A percentile compares a stretch with the other conserved stretches of the same genome.
These are phyloP conservation scores for Lyophyllum decastes DNA, from an alignment of 768 basidiomycete species.

Conservation along the genomic window DNA sequence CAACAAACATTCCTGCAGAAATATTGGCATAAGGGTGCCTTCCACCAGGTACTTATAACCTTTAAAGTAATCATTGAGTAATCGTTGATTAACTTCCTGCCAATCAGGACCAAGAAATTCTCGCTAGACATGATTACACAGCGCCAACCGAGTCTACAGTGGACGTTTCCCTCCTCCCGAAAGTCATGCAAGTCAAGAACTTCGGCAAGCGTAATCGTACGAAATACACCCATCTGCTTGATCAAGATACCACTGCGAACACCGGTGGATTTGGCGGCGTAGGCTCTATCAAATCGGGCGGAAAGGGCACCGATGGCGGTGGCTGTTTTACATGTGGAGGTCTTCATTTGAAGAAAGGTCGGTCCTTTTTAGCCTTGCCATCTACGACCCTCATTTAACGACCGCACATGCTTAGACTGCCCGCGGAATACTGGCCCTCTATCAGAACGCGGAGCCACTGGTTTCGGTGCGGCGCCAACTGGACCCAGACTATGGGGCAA, in stretches of 20 bases:
- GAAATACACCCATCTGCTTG: conserved; percentile 94
- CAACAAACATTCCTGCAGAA: conserved; percentile 94
- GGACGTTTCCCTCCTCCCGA: conserved; percentile 86
- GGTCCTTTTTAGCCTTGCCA: no score
- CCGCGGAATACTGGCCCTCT: conserved; percentile 49
- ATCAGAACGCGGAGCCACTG: conserved; percentile 30
- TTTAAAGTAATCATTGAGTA: not conserved
- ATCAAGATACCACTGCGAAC: conserved; percentile 83
- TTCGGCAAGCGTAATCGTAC: conserved; percentile 91
- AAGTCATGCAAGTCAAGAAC: conserved; percentile 96
- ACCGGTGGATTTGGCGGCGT: conserved; percentile 68
- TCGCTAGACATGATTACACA: conserved; percentile 82
- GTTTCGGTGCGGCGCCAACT: conserved; percentile 32
- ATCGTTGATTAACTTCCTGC: not conserved
- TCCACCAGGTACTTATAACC: conserved; percentile 80
- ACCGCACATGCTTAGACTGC: conserved; percentile 39
- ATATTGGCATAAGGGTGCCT: conserved; percentile 99
- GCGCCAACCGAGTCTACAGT: conserved; percentile 87
- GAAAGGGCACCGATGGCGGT: conserved; percentile 53
- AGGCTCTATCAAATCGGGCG: conserved; percentile 55
- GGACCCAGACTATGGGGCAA: conserved; percentile 34
- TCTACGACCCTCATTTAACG: conserved; percentile 2
- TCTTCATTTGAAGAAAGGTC: conserved; percentile 90
- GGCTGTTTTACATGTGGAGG: conserved; percentile 96
- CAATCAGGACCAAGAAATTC: conserved; percentile 80